These are phyloP conservation scores for Lasiodiplodia sp. DNA, from an alignment of 2,329 filamentous ascomycete genomes.

Conservation along the genomic window DNA sequence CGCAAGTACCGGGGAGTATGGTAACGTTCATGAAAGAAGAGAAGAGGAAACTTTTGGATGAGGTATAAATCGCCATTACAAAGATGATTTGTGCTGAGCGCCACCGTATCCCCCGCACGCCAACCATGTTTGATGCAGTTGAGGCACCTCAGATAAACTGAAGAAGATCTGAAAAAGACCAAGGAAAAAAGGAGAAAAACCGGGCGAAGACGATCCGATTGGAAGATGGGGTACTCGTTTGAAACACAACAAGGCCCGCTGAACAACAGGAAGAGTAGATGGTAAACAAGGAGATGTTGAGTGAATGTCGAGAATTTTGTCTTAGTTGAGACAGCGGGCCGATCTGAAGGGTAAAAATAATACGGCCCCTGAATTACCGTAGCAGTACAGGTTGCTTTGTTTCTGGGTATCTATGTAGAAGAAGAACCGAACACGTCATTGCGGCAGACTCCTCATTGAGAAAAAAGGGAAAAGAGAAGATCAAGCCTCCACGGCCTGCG, in stretches of 20 bases:
- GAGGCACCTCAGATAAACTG: neutral
- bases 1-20: neutral
- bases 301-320: constrained; percentile 9
- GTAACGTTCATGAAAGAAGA: neutral
- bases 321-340: constrained; percentile 16
- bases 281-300: constrained; percentile 10
- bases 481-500: constrained; percentile 26
- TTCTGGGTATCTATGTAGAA: constrained; percentile 29
- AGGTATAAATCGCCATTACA: constrained; percentile 18
- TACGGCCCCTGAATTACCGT: constrained; percentile 25
- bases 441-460: constrained; percentile 14
- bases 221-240: neutral
- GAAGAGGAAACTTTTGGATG: constrained; percentile 13
- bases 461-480: constrained; percentile 13
- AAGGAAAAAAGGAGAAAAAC: neutral
- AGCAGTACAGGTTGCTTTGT: constrained; percentile 26
- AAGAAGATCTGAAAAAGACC: neutral
- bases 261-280: neutral
- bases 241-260: neutral
- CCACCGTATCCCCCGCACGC: constrained; percentile 12
- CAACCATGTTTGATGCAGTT: constrained; percentile 8
- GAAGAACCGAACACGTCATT: constrained; percentile 25
- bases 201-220: neutral
- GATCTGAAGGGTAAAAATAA: neutral
- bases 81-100: constrained; percentile 18